Conservation (phyloP, 768 basidiomycete genomes). For the Phaeolepiota aurea region DNA sequence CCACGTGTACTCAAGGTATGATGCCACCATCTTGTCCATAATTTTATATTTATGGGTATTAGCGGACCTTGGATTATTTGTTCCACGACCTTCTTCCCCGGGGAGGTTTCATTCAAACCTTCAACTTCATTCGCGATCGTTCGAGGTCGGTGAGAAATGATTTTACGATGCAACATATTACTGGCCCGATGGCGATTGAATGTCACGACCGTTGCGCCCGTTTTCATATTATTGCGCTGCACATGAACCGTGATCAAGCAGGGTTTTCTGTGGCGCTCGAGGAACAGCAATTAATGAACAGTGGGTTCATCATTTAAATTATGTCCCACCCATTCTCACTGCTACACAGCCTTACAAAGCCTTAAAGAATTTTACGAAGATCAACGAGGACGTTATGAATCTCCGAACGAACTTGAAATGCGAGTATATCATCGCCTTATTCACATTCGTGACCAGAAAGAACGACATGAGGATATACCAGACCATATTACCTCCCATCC, state of each 20-base stretch:
- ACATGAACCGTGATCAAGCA: conserved; percentile 46
- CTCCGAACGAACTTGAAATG: conserved; percentile 90
- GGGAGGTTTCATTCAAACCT: conserved; percentile 61
- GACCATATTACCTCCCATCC: conserved; percentile 58
- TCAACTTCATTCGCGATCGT: conserved; percentile 87
- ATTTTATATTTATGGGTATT: conserved; percentile 5
- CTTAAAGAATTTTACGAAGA: conserved; percentile 93
- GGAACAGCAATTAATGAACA: conserved; percentile 86
- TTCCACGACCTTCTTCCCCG: conserved; percentile 73
- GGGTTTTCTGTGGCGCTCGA: conserved; percentile 65
- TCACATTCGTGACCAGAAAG: conserved; percentile 80
- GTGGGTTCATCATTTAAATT: conserved; percentile 35
- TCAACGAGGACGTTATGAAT: conserved; percentile 55
- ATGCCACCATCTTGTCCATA: conserved; percentile 1
- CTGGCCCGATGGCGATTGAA: conserved; percentile 70
- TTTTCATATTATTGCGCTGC: conserved; percentile 84
- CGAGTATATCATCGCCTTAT: conserved; percentile 90
- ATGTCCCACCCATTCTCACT: neutral
- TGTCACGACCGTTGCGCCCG: conserved; percentile 92
- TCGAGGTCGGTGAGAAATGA: conserved; percentile 87
- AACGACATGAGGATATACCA: conserved; percentile 70
- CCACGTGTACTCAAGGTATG: conserved; percentile 71
- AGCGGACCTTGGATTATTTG: conserved; percentile 90
- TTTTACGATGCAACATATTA: conserved; percentile 87
- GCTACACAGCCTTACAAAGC: conserved; percentile 68